A percentile compares a stretch with the other conserved stretches of the same genome.
Conservation (phyloP, 2,329 filamentous ascomycete genomes). For the Talaromyces sp. region DNA sequence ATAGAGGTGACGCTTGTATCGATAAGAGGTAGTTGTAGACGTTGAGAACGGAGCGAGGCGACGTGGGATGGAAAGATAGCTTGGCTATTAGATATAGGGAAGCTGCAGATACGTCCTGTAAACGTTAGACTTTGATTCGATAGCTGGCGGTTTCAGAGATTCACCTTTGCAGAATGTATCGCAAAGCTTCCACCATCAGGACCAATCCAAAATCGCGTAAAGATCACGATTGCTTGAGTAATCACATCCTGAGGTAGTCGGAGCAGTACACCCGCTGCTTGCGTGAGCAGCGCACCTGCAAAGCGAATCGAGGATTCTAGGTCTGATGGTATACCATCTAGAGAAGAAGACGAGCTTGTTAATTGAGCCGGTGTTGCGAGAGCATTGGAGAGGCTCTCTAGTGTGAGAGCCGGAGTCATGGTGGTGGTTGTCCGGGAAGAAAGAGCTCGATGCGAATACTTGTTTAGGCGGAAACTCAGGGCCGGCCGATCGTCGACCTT, state of each 20-base stretch:
- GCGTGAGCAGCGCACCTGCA: slow-evolving; percentile 46
- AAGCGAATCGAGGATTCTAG: slow-evolving; percentile 47
- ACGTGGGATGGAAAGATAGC: slow-evolving; percentile 72
- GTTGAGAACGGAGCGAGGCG: slow-evolving; percentile 76
- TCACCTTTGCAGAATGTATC: slow-evolving; percentile 45
- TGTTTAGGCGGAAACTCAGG: neutral
- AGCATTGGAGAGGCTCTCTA: slow-evolving; percentile 46
- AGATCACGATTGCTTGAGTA: slow-evolving; percentile 77
- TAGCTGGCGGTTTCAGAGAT: neutral
- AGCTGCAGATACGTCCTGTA: slow-evolving; percentile 76
- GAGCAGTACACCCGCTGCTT: slow-evolving; percentile 64
- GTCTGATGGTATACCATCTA: slow-evolving; percentile 44
- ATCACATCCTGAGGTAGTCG: slow-evolving; percentile 82
- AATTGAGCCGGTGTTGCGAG: slow-evolving; percentile 48
- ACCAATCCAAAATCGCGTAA: slow-evolving; percentile 75
- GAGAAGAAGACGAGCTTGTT: slow-evolving; percentile 43
- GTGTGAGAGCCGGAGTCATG: slow-evolving; percentile 28
- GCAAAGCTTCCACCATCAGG: slow-evolving; percentile 46
- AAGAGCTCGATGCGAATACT: neutral
- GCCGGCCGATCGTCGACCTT: neutral
- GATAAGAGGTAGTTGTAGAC: slow-evolving; percentile 80
- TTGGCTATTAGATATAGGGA: slow-evolving; percentile 80
- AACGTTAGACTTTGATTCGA: neutral
- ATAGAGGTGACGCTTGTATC: slow-evolving; percentile 54
- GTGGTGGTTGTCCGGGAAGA: slow-evolving; percentile 16